Conservation (phyloP, 2,329 filamentous ascomycete species). For the Ascosphaera pollenicola region DNA sequence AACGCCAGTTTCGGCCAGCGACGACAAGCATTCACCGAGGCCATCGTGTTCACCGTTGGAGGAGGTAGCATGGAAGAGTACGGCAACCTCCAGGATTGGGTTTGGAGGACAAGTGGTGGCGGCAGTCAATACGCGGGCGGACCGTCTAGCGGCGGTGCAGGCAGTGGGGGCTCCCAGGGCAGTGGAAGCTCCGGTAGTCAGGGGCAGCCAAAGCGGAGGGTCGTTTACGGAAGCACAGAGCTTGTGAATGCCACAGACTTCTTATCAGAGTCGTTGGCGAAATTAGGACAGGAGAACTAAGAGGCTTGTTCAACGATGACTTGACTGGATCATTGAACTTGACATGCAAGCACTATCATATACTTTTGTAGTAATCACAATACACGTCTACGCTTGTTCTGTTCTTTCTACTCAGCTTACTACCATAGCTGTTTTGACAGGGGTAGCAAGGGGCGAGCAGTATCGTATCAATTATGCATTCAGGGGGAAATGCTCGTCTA, state of each 20-base stretch:
- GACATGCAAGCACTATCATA: not conserved
- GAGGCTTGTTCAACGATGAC: not conserved
- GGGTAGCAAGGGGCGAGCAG: too few relatives aligned
- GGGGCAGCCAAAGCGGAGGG: conserved; percentile 40
- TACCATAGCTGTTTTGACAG: too few relatives aligned
- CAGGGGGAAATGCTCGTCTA: too few relatives aligned
- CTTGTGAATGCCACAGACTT: conserved; percentile 41
- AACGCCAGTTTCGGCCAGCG: conserved; percentile 76
- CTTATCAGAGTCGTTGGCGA: conserved; percentile 32
- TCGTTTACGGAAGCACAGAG: conserved; percentile 88
- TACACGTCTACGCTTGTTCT: not conserved
- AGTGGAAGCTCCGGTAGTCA: conserved; percentile 16
- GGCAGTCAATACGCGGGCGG: conserved; percentile 18
- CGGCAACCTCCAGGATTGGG: conserved; percentile 93
- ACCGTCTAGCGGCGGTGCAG: conserved; percentile 11
- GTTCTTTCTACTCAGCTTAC: not conserved
- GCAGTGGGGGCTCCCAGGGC: conserved; percentile 25
- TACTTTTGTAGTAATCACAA: not conserved
- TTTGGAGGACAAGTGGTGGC: conserved; percentile 45
- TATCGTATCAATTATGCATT: too few relatives aligned
- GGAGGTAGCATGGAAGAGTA: conserved; percentile 99
- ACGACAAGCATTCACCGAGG: conserved; percentile 71
- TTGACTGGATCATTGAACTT: too few relatives aligned
- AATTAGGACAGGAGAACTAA: conserved; percentile 32
- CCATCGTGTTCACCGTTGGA: conserved; percentile 84